Evolutionary conservation across 2,329 filamentous ascomycete genomes (phyloP).

Genomic region (Fusarium subglutinans): DNA sequence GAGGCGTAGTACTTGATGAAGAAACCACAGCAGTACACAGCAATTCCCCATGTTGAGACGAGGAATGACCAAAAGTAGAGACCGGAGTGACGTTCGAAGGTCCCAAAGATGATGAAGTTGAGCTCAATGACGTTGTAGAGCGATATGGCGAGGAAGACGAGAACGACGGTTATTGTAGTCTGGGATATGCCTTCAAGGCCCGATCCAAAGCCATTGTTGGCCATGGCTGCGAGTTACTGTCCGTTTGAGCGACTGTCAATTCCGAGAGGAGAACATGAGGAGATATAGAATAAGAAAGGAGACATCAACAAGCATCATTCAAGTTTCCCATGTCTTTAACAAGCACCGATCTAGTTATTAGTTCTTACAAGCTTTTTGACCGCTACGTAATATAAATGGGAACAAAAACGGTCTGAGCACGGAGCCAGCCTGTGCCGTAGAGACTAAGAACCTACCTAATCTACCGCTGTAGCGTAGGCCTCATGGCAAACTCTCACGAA

Average conservation of each 20-base stretch:
- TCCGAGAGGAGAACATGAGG: neutral
- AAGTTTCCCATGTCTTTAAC: neutral
- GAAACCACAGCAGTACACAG: constrained; percentile 55
- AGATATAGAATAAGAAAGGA: too few species aligned
- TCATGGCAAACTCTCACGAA: neutral
- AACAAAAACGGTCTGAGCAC: neutral
- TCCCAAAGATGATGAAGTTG: constrained; percentile 48
- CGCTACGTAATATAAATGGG: constrained; percentile 17
- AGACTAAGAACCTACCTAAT: neutral
- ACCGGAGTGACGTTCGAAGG: constrained; percentile 48
- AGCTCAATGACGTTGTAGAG: constrained; percentile 51
- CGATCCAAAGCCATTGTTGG: constrained; percentile 34
- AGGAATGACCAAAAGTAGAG: constrained; percentile 54
- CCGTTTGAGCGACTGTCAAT: neutral
- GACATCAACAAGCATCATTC: neutral
- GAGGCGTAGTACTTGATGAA: constrained; percentile 51
- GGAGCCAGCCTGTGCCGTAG: neutral
- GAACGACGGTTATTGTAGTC: constrained; percentile 36
- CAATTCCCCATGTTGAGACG: constrained; percentile 47
- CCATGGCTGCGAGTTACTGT: constrained; percentile 6
- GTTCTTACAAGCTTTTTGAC: neutral
- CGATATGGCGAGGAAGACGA: constrained; percentile 46
- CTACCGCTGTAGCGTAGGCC: neutral
- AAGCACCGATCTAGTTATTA: neutral
- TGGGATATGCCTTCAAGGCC: constrained; percentile 35